phyloP scores from a whole-genome alignment of 2,329 filamentous ascomycete genomes.

The Colletotrichum costaricense region DNA sequence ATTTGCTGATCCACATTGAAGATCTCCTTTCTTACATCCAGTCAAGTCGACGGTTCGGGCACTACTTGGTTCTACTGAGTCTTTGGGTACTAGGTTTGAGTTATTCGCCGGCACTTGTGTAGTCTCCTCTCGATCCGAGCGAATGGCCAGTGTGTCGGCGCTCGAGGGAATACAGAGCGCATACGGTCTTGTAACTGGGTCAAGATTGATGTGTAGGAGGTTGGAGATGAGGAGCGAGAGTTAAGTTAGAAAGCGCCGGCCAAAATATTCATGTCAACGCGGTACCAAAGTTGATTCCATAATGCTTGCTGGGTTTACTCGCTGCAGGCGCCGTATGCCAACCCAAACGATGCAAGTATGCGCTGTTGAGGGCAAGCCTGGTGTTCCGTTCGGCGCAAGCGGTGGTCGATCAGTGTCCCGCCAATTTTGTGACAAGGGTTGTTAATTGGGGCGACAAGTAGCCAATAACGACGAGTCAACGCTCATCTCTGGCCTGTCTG shows the following conservation, averaged over 20 bases:
- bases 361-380: not conserved
- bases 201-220: not conserved
- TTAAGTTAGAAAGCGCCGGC: not conserved
- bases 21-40: slow-evolving; percentile 9
- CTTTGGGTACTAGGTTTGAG: not conserved
- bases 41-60: not conserved
- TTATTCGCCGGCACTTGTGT: slow-evolving; percentile 13
- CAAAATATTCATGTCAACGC: not conserved
- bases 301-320: not conserved
- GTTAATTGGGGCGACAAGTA: not conserved
- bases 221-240: not conserved
- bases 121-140: not conserved
- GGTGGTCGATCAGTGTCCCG: slow-evolving; percentile 4
- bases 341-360: not conserved
- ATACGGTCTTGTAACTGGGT: no score
- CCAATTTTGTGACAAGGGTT: not conserved
- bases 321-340: not conserved
- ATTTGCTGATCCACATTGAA: slow-evolving; percentile 23
- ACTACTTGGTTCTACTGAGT: not conserved
- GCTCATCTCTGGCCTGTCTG: not conserved
- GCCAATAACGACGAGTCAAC: not conserved
- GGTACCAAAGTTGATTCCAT: not conserved
- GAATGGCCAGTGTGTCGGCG: no score
- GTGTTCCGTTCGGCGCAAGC: not conserved
- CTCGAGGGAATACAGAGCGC: no score